A percentile compares a stretch with the other conserved stretches of the same genome.
These are phyloP conservation scores for Diaporthe destruens DNA, from an alignment of 2,329 filamentous ascomycete species.

Conservation along the genomic window DNA sequence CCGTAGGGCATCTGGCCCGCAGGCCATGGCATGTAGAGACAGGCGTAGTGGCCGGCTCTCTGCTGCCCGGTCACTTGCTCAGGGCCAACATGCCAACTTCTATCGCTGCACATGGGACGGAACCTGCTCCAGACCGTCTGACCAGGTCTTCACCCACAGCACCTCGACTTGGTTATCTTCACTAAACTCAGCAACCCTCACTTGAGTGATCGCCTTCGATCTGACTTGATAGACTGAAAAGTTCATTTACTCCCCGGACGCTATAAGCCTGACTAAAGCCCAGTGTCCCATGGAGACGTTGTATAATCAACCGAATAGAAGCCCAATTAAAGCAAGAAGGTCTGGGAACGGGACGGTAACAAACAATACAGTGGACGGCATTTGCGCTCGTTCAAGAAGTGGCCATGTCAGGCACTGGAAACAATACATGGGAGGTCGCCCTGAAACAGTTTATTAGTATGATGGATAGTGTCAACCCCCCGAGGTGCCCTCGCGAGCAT, in stretches of 20 bases:
- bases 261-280: neutral
- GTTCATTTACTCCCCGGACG: neutral
- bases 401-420: neutral
- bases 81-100: neutral
- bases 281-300: too few relatives aligned
- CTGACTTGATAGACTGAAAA: neutral
- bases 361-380: too few relatives aligned
- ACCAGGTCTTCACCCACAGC: too few relatives aligned
- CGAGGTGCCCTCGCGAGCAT: constrained; percentile 67
- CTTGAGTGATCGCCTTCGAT: neutral
- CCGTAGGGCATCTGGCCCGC: neutral
- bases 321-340: neutral
- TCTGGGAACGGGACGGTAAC: too few relatives aligned
- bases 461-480: constrained; percentile 52
- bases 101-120: neutral
- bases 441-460: constrained; percentile 19
- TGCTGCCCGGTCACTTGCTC: neutral
- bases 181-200: neutral
- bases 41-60: too few relatives aligned
- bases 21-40: neutral
- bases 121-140: too few relatives aligned
- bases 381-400: neutral
- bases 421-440: neutral
- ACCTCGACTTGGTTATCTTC: neutral
- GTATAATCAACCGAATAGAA: neutral